phyloP scores from a whole-genome alignment of 1,284 basidiomycete species.

The Ustilago nuda region DNA sequence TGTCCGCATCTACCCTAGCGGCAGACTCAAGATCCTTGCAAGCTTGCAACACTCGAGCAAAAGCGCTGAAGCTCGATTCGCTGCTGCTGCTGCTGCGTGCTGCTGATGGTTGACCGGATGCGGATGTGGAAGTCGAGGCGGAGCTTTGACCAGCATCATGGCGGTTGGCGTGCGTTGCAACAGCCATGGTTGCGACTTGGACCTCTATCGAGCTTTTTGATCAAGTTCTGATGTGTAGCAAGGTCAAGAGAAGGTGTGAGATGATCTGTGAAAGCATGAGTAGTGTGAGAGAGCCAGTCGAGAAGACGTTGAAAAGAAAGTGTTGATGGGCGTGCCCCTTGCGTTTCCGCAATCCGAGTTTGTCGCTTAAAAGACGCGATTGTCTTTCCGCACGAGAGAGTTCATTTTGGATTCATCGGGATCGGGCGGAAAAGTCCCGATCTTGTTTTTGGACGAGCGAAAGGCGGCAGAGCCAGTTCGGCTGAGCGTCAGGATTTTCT shows the following conservation, averaged over 20 bases:
- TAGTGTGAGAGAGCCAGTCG: neutral
- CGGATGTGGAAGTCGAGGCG: constrained; percentile 33
- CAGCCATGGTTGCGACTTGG: constrained; percentile 11
- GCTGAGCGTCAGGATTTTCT: constrained; percentile 10
- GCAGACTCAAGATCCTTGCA: constrained; percentile 50
- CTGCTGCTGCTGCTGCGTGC: constrained; percentile 17
- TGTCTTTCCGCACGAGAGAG: constrained; percentile 26
- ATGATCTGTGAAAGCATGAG: neutral
- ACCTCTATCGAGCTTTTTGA: neutral
- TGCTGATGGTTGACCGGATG: constrained; percentile 13
- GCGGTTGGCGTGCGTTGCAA: constrained; percentile 12
- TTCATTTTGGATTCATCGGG: neutral
- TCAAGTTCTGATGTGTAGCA: neutral
- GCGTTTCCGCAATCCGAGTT: constrained; percentile 37
- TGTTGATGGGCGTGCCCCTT: constrained; percentile 35
- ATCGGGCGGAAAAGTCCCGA: neutral
- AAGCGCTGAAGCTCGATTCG: constrained; percentile 59
- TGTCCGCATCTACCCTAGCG: constrained; percentile 44
- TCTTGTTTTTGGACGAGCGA: neutral
- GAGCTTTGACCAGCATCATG: constrained; percentile 16
- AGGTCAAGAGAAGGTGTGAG: no score
- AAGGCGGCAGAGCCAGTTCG: neutral
- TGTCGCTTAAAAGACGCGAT: neutral
- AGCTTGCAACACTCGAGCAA: constrained; percentile 54
- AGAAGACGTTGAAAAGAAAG: constrained; percentile 20